phyloP scores from a whole-genome alignment of 73 alveolate species.

The Durusdinium trenchii region DNA sequence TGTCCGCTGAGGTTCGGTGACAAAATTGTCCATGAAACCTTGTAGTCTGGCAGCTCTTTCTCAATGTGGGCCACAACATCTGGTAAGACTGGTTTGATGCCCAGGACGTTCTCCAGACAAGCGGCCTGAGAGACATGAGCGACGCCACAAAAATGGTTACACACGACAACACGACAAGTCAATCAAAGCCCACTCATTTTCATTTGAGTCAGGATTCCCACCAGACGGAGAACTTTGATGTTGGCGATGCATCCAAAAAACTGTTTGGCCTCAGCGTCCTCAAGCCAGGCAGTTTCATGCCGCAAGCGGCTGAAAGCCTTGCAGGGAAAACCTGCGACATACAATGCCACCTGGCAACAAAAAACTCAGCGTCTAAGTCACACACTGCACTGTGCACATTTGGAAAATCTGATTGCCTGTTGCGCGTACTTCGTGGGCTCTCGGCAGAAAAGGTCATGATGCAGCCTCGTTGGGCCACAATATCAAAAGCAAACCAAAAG shows the following conservation, averaged over 20 bases:
- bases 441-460: not conserved
- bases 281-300: not conserved
- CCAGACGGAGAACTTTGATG: not conserved
- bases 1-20: not conserved
- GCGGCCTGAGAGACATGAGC: not conserved
- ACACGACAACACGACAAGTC: not conserved
- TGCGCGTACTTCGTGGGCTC: not conserved
- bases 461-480: not conserved
- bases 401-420: not conserved
- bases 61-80: not conserved
- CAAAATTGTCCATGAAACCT: not conserved
- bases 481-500: not conserved
- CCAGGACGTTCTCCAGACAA: not conserved
- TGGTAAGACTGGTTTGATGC: not conserved
- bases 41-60: not conserved
- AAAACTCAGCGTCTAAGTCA: not conserved
- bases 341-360: not conserved
- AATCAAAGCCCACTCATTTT: not conserved
- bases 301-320: not conserved
- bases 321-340: constrained; percentile 48
- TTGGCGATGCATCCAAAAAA: not conserved
- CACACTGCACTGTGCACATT: not conserved
- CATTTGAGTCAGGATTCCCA: not conserved
- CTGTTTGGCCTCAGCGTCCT: constrained; percentile 1
- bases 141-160: not conserved